These are phyloP conservation scores for Diophrys appendiculata DNA, from an alignment of 73 alveolate species.

Conservation along the genomic window DNA sequence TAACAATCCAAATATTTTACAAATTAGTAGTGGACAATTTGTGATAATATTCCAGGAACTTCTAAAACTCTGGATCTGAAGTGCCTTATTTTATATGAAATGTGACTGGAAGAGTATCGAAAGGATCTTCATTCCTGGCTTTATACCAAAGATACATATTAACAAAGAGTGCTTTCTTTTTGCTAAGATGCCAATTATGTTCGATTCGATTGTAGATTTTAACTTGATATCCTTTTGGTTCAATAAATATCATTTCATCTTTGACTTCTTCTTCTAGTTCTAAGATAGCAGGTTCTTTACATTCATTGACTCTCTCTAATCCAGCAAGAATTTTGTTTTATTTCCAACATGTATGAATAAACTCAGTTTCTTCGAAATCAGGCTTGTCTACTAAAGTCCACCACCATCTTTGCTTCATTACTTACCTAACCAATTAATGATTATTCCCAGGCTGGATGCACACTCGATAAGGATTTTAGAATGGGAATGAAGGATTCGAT, in stretches of 20 bases:
- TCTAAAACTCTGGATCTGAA: constrained; percentile 37
- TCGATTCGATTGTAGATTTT: constrained; percentile 74
- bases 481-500: too few relatives aligned
- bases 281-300: background rate
- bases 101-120: constrained; percentile 48
- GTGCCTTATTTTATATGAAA: constrained; percentile 39
- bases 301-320: background rate
- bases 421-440: constrained; percentile 61
- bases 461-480: constrained; percentile 47
- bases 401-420: constrained; percentile 83
- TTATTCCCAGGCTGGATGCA: constrained; percentile 84
- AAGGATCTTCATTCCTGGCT: constrained; percentile 28
- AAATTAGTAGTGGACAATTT: constrained; percentile 1
- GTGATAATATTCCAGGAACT: constrained; percentile 19
- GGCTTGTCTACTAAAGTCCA: constrained; percentile 69
- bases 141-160: constrained; percentile 43
- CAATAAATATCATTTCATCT: background rate
- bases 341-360: constrained; percentile 72
- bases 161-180: constrained; percentile 57
- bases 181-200: constrained; percentile 73
- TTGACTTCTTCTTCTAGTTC: constrained; percentile 16
- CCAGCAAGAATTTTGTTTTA: constrained; percentile 1
- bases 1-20: constrained; percentile 58
- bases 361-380: constrained; percentile 69
- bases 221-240: background rate